Base-by-base conservation (phyloP, 345 rosid genomes). In the Conringia planisiliqua region DNA sequence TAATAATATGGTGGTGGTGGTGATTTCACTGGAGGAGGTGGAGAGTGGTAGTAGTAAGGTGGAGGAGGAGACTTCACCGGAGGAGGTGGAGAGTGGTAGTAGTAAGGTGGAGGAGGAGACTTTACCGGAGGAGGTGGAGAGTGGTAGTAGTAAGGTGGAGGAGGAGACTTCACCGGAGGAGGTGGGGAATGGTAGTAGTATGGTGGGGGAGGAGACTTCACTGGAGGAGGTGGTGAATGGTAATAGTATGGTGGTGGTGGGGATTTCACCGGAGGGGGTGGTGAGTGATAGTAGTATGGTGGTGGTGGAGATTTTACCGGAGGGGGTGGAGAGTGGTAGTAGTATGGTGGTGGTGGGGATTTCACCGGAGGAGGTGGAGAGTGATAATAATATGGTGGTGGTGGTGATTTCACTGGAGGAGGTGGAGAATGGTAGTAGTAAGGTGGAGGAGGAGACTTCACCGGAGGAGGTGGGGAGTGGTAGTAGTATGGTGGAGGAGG, bases 401-500 rank as follows among this genome's bases (percentile, higher is more conserved):
- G 83, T 0, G 83, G 83, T 0, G 81, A 73, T 4, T 73, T 68
- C 0, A 69, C 72, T 0, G 79, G 85, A 0, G 86, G 84, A 0
- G 84, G 86, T 6, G 86, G 83, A 0, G 86, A 83, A 0, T 78
- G 80, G 11, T 83, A 83, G 18, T 77, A 55, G 4, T 83, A 83
- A 0, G 85, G 85, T 0, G 85, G 80, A 0, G 82, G 78, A 0
- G 85, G 82, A 0, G 81, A 81, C 2, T 51, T 66, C 0, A 63
- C 44, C 0, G 85, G 83, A 0, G 82, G 84, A 0, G 85, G 85
- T 13, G 86, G 85, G 0, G 85, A 80, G 0, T 73, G 62, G 44
- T 82, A 79, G 5, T 77, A 54, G 18, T 83, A 83, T 0, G 77
- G 72, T 2, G 86, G 88, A 0, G 79, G 78, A 0, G 85, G 85